Evolutionary conservation across 139 green algal species (phyloP), one percentile per base, ranked within the genome.

Genomic region (Chlamydomonas schloesseri): DNA sequence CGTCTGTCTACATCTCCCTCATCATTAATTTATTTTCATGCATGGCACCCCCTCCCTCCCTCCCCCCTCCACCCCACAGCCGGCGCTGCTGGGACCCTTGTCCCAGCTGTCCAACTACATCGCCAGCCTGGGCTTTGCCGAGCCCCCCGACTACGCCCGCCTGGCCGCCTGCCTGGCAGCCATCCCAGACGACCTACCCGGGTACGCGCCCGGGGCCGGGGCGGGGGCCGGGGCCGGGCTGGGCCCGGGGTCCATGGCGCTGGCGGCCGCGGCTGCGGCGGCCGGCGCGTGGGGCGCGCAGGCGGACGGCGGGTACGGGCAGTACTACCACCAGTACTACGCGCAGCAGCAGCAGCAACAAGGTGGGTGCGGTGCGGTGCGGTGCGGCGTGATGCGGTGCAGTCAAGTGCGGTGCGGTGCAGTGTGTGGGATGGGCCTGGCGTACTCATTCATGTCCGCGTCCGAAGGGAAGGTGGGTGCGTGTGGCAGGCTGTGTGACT

Each of bases 71-170:
- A 55, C 42, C 33, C 69, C 65, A 3, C 47, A 76, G 31, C 65
- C 53, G 24, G 26, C 47, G 53, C 62, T 87, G 24, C 69, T 71
- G 53, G n/a, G 33, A 0, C 71, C 82, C 42, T 29, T 91, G 28
- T 18, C 65, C 47, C 50, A 60, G 34, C 57, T 91, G 3, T 86
- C 74, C 13, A 60, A 68, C 34, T 91, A 89, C 82, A 75, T 91
- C 17, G 29, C 74, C 18, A 57, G 47, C 13, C 67, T 91, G 65
- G 87, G 62, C 0, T 91, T 89, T 57, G 33, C 15, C 23, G 87
- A 90, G 47, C 28, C 50, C 23, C 87, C 87, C 24, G 81, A 90
- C 50, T 90, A 90, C 71, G 71, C 28, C 36, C 24, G 28, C 58
- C 34, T 90, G 55, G 55, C 64, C 77, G 28, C 29, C 24, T 81